Base-by-base conservation (phyloP, 2,329 filamentous ascomycete species). In the Amesomyces nigricolor region DNA sequence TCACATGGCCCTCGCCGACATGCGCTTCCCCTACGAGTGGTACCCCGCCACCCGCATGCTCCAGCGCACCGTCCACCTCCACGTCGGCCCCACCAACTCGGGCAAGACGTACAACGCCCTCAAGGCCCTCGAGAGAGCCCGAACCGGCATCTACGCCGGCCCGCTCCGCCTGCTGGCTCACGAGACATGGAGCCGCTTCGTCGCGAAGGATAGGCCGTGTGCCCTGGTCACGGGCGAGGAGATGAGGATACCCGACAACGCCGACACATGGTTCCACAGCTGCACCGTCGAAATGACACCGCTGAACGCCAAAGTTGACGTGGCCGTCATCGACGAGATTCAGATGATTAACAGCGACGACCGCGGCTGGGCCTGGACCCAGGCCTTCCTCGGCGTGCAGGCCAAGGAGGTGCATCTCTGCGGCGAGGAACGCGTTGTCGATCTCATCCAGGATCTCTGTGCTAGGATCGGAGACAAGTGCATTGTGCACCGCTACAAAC, bases 301-400 rank as follows among this genome's bases (percentile, higher is more conserved):
- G 1, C 67, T 77, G n/a, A 78, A 73, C 63, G 62, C 71, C 4
- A 68, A 70, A 2, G 83, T 89, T 30, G 92, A 97, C 42, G 91
- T 99, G 37, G 92, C 90, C 1, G 92, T 99, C 62, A 92, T 99
- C 60, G 94, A 99, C 67, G 94, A 99, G 73, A 97, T 99, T 55
- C 94, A 99, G 71, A 97, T 99, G 94, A 89, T 99, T 62, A 86
- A 83, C 14, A 86, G 91, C 65, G 59, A 69, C 0, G 82, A 89
- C 0, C 86, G 94, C 63, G 94, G 95, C 1, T 95, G 88, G 85
- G 91, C 91, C 2, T 99, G 94, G 94, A 96, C 91, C 1, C 83
- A 91, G 64, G 94, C 94, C 2, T 77, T 97, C 13, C 76, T 99
- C 5, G 94, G 94, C 37, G 79, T 96, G 1, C 86, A 88, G 70